Conservation (phyloP, 2,329 filamentous ascomycete genomes). For the Diplodia sapinea region DNA sequence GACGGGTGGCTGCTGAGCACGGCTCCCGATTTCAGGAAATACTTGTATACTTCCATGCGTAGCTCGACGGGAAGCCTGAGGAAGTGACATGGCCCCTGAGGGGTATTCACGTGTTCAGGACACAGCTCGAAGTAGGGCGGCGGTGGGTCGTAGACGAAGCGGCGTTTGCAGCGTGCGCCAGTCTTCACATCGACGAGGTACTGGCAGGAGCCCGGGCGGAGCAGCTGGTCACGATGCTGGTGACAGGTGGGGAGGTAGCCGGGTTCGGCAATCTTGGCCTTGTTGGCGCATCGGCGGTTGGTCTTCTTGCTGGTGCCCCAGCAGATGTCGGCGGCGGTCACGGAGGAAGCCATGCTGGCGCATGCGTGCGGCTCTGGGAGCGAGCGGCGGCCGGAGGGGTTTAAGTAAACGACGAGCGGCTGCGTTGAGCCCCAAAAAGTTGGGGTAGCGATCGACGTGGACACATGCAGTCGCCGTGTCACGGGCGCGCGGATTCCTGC, state of each 20-base stretch:
- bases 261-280: constrained; percentile 28
- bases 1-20: not conserved
- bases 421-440: constrained; percentile 22
- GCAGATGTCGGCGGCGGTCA: constrained; percentile 12
- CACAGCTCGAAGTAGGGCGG: constrained; percentile 41
- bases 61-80: constrained; percentile 43
- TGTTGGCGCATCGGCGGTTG: constrained; percentile 24
- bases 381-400: not conserved
- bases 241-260: constrained; percentile 41
- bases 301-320: constrained; percentile 25
- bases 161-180: constrained; percentile 38
- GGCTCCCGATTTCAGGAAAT: constrained; percentile 41
- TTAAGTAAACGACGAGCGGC: not conserved
- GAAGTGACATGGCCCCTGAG: constrained; percentile 42
- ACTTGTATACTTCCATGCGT: constrained; percentile 41
- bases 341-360: constrained; percentile 5
- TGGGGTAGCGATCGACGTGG: constrained; percentile 19
- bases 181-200: constrained; percentile 31
- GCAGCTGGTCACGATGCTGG: constrained; percentile 40
- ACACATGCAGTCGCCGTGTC: constrained; percentile 12
- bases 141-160: constrained; percentile 42
- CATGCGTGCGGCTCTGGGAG: not conserved
- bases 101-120: constrained; percentile 38
- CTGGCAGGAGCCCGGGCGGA: constrained; percentile 40
- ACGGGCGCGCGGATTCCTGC: not conserved